Evolutionary conservation across 2,329 filamentous ascomycete species (phyloP), one percentile per base, ranked within the genome.

Genomic region (Blumeria graminis): DNA sequence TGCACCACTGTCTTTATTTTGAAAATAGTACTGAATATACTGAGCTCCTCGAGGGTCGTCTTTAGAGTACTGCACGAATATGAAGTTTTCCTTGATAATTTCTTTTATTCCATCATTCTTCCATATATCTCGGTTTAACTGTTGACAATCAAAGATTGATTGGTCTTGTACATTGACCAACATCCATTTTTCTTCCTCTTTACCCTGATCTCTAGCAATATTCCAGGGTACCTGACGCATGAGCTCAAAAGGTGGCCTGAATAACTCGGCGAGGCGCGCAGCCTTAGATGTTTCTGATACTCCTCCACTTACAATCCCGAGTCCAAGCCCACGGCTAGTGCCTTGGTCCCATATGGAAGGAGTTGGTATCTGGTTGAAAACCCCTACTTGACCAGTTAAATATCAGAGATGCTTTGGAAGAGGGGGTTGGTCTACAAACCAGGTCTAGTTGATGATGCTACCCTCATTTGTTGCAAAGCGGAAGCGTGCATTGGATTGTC

Each of bases 121-220:
- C 92, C 92, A 98, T 56, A 96, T 80, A 67, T 98, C 92, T 48
- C 92, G 78, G 66, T 98, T 98, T 16, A 98, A 73, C 2, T 86
- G 77, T 67, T 98, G 92, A 68, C 92, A 98, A 68, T 92, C 85
- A 68, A 98, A 98, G 64, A 94, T 82, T 38, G 85, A 85, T 61
- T 86, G 80, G 66, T 98, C 89, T 69, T 98, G 92, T 14, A 98
- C 81, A 67, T 98, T 96, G 60, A 95, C 87, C 62, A 98, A 70
- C 52, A 98, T 77, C 92, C 92, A 98, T 68, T 94, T 95, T 72
- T 87, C 81, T 33, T 82, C 76, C 50, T 88, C 84, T 67, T 92
- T 94, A 58, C 90, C 92, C 63, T 88, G 75, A 14, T 89, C 78
- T 56, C 92, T 80, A 13, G 87, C 92, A 57, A 82, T 76, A 61